Evolutionary conservation across 108 stramenopile species (phyloP), one percentile per base, ranked within the genome.

Genomic region (Parietichytrium sp.): DNA sequence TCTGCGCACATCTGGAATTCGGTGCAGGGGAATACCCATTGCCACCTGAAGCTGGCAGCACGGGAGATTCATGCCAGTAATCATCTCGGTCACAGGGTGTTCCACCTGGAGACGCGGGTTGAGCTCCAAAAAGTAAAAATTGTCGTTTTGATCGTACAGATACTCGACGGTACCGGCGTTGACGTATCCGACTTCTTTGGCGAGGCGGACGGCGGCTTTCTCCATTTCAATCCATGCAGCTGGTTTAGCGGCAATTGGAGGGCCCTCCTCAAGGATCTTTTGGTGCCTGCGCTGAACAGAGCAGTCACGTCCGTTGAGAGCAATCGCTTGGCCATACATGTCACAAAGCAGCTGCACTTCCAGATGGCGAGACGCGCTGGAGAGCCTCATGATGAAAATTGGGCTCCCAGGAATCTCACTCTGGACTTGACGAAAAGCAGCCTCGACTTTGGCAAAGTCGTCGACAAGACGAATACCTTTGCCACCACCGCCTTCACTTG

Each of bases 41-140:
- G 98, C 95, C 25, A 99, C 96, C 85, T 98, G 96, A 26, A 99
- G 84, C 87, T 99, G 98, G 6, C 92, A 90, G 23, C 97, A 97
- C 2, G 98, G 98, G 49, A 99, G 84, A 87, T 99, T 99, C 30
- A 95, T 95, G 18, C 90, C 77, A 23, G 97, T 96, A 83, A 99
- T 97, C 93, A 97, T 97, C 89, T 99, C 98, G 4, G 98, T 99
- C n/a, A 98, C 97, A 6, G 97, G 97, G 91, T 99, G 98, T 87
- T 99, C 98, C 55, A 99, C 98, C 87, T 99, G 97, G 55, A 98
- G 77, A 2, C 87, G 79, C 2, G 98, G 98, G 86, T 99, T 99
- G 79, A 99, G 89, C 87, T 99, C 98, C 84, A 99, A 88, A 85
- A 99, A 98, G 85, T 93, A 97, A 82, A 98, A 99, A 83, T 94